Base-by-base conservation (phyloP, 768 basidiomycete species). In the Leucocoprinus birnbaumii region DNA sequence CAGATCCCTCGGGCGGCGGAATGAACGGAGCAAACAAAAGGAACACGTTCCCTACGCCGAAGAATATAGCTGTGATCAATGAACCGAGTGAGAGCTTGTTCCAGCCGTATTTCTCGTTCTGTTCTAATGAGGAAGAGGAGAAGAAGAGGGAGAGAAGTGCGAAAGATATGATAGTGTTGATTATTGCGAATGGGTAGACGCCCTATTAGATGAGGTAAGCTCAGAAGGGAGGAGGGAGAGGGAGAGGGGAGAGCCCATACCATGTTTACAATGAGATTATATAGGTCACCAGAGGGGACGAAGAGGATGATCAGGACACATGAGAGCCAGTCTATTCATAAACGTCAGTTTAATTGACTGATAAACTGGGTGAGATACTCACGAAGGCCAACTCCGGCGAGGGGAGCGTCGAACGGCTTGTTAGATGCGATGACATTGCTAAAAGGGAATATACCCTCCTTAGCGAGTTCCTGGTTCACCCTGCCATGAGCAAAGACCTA, bases 1-100 rank as follows among this genome's bases (percentile, higher is more conserved):
- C 69, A n/a, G 66, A 67, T 3, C 75, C 82, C 0, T 66, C 60
- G 0, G 77, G 73, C 1, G 86, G 85, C 16, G 73, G 76, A 8
- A 79, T 68, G 44, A 86, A 61, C 6, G 85, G 85, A 1, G 79
- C 77, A 45, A 81, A 54, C 47, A 77, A 71, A 16, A 87, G 69
- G 66, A 87, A 85, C 35, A 84, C 62, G 58, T 87, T 86, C 2
- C 80, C 78, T 1, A 77, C 58, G 58, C 84, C 80, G 69, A 86
- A 85, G 64, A 83, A 77, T 57, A 40, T 60, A 1, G 70, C 63
- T 11, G 65, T 25, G 7, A 34, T 2, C 6, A 49, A 14, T 2
- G 47, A 42, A 5, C n/a, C 24, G 3, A 10, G 10, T 6, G 54
- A 37, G 2, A 48, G 40, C 2, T 34, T 38, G 25, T 55, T 47